Evolutionary conservation across 2,329 filamentous ascomycete species (phyloP).

Genomic region (Xylariomycetidae sp.): DNA sequence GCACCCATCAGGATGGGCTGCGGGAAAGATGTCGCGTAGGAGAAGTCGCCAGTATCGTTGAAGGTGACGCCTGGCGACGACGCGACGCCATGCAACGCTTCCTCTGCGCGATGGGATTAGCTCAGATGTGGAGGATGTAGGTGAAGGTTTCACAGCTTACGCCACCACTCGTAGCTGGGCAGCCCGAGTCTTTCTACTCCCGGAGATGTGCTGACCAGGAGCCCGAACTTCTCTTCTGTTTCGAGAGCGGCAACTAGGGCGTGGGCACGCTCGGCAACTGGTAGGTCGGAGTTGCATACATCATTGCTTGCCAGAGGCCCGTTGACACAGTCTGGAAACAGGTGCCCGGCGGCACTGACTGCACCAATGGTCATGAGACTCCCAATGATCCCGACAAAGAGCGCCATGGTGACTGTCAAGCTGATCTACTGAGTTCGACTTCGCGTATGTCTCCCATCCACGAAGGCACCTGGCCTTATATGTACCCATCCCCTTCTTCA

Average conservation of each 20-base stretch:
- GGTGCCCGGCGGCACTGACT: conserved; percentile 16
- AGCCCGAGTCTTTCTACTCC: conserved; percentile 54
- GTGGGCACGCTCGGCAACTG: conserved; percentile 14
- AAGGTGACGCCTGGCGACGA: conserved; percentile 40
- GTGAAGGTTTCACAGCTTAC: conserved; percentile 11
- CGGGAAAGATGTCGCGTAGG: conserved; percentile 27
- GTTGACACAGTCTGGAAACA: conserved; percentile 19
- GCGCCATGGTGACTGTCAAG: no score
- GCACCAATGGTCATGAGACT: conserved; percentile 16
- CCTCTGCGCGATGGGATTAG: conserved; percentile 30
- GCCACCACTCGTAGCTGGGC: conserved; percentile 56
- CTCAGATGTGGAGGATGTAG: conserved; percentile 5
- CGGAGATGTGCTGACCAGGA: conserved; percentile 27
- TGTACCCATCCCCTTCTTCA: no score
- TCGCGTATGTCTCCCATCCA: no score
- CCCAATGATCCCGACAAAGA: no score
- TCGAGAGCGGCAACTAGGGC: conserved; percentile 18
- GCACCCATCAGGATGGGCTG: conserved; percentile 26
- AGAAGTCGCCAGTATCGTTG: conserved; percentile 17
- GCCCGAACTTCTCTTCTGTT: conserved; percentile 18
- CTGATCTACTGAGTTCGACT: no score
- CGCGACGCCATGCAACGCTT: conserved; percentile 59
- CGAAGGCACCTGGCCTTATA: no score
- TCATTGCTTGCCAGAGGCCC: conserved; percentile 17
- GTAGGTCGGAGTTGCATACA: conserved; percentile 17